Evolutionary conservation across 1,139 yeast species (phyloP).

Genomic region (Geotrichum candidum): DNA sequence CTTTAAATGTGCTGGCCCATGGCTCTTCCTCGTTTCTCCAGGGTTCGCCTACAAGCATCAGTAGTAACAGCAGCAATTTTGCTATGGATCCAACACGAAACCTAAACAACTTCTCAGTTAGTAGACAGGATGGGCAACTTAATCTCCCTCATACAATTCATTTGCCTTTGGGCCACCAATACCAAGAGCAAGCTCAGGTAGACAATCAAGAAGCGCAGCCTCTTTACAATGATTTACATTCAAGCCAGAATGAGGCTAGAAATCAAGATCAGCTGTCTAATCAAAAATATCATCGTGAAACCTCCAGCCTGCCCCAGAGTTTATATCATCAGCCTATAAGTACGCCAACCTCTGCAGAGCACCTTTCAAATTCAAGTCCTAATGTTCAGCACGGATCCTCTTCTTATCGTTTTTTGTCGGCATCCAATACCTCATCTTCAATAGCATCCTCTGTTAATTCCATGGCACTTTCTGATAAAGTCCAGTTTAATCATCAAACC

Average conservation of each 20-base stretch:
- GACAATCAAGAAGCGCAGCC: neutral
- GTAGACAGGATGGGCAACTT: neutral
- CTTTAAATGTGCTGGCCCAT: neutral
- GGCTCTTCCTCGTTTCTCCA: neutral
- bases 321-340: neutral
- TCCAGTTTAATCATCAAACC: neutral
- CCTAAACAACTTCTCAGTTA: neutral
- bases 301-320: neutral
- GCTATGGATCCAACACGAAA: neutral
- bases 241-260: neutral
- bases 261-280: neutral
- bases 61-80: neutral
- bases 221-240: neutral
- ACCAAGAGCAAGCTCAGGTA: neutral
- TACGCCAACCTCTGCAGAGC: neutral
- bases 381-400: neutral
- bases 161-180: neutral
- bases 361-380: neutral
- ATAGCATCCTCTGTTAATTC: neutral
- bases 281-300: neutral
- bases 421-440: neutral
- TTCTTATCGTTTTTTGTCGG: neutral
- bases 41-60: neutral
- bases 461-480: neutral
- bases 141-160: neutral